Evolutionary conservation across 805 yeast genomes (phyloP).

Genomic region (Candida rishiriensis): DNA sequence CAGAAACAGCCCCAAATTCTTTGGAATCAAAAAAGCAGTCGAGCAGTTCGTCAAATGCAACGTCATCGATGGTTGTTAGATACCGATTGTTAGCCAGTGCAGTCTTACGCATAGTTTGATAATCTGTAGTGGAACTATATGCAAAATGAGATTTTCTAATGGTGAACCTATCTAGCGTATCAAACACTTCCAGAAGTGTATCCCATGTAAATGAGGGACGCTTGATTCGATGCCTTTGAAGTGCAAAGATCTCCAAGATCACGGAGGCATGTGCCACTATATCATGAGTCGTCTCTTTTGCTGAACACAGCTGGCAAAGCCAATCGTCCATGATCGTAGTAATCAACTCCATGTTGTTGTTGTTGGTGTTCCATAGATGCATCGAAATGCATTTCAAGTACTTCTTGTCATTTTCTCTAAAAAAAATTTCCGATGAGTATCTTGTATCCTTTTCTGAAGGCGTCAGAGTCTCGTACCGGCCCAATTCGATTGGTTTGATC

Average conservation of each 20-base stretch:
- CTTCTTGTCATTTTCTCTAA: too few relatives aligned
- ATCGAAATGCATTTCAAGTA: too few relatives aligned
- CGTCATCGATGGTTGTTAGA: background rate
- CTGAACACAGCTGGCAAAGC: background rate
- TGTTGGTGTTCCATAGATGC: too few relatives aligned
- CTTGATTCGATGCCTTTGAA: background rate
- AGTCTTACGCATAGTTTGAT: too few relatives aligned
- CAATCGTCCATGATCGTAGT: background rate
- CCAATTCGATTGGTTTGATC: too few relatives aligned
- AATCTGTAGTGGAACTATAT: background rate
- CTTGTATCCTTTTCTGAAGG: too few relatives aligned
- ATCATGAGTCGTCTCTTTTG: background rate
- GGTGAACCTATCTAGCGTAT: background rate
- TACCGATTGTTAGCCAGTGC: background rate
- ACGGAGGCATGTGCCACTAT: background rate
- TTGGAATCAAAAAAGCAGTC: background rate
- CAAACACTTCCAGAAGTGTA: background rate
- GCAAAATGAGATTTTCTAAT: conserved; percentile 2
- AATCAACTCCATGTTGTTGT: too few relatives aligned
- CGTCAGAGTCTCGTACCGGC: too few relatives aligned
- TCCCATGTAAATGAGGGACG: background rate
- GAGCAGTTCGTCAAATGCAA: conserved; percentile 1
- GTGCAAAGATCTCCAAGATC: background rate
- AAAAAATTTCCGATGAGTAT: too few relatives aligned
- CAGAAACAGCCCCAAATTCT: background rate